These are phyloP conservation scores for Calonectria ilicicola DNA, from an alignment of 2,329 filamentous ascomycete genomes.

Conservation along the genomic window DNA sequence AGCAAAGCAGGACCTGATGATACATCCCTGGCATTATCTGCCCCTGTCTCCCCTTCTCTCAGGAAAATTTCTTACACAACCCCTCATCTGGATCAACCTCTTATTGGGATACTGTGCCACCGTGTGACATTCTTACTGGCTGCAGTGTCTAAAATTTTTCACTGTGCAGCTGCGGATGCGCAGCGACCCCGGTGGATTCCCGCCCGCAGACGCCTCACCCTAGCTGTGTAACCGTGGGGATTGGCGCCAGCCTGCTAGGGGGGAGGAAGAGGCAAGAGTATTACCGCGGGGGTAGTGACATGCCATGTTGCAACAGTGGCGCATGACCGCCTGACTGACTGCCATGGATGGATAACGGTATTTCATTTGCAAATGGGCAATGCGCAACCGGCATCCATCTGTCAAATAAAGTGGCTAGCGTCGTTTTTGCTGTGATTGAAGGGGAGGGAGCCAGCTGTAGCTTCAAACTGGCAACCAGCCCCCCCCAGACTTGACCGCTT, in stretches of 20 bases:
- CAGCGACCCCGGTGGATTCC: constrained; percentile 19
- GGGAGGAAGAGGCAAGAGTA: not conserved
- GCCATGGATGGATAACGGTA: not conserved
- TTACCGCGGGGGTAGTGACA: not conserved
- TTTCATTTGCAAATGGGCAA: not conserved
- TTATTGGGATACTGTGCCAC: constrained; percentile 7
- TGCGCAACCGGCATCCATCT: no score
- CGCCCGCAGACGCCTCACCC: constrained; percentile 19
- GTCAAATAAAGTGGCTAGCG: not conserved
- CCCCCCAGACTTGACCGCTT: no score
- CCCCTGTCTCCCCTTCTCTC: constrained; percentile 9
- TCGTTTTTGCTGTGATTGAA: not conserved
- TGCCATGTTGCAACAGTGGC: not conserved
- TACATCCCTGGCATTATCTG: not conserved
- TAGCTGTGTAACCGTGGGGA: constrained; percentile 30
- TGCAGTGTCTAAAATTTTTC: constrained; percentile 9
- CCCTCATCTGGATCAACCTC: constrained; percentile 5
- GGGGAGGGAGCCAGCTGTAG: not conserved
- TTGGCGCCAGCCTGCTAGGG: constrained; percentile 10
- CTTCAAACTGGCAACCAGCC: no score
- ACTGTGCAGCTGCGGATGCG: constrained; percentile 2
- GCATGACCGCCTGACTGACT: not conserved
- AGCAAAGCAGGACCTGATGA: not conserved
- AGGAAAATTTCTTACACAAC: constrained; percentile 1
- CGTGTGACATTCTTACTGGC: constrained; percentile 17